phyloP scores from a whole-genome alignment of 345 rosid genomes.

The Rhizophora mangle region DNA sequence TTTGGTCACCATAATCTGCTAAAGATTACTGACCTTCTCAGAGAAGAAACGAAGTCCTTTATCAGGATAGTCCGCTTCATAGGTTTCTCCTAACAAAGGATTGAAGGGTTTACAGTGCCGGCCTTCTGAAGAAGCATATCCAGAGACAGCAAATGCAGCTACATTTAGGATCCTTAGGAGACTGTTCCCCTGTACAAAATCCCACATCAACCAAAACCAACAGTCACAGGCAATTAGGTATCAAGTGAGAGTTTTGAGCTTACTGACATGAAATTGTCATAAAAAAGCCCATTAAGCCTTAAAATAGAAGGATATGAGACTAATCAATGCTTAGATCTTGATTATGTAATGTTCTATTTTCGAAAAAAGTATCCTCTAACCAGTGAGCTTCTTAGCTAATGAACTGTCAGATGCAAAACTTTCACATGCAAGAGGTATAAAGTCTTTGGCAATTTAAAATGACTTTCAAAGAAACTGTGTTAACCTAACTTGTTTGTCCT shows the following conservation, averaged over 20 bases:
- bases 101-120: slow-evolving; percentile 98
- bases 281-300: background rate
- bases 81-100: slow-evolving; percentile 95
- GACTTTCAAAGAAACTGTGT: too few species aligned
- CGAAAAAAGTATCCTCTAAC: background rate
- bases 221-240: background rate
- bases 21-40: slow-evolving; percentile 64
- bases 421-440: too few species aligned
- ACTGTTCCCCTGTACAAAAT: slow-evolving; percentile 61
- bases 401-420: background rate
- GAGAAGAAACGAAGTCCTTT: slow-evolving; percentile 91
- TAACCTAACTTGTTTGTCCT: too few species aligned
- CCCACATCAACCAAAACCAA: slow-evolving; percentile 10
- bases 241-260: background rate
- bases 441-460: background rate
- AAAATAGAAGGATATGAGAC: background rate
- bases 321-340: background rate
- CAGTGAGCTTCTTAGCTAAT: background rate
- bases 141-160: slow-evolving; percentile 97
- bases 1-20: background rate
- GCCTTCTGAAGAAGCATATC: slow-evolving; percentile 91
- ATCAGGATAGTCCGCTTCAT: slow-evolving; percentile 92
- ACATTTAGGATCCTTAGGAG: slow-evolving; percentile 71
- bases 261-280: too few species aligned
- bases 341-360: too few species aligned